Conservation (phyloP, 345 rosid genomes). For the Populus euphratica region DNA sequence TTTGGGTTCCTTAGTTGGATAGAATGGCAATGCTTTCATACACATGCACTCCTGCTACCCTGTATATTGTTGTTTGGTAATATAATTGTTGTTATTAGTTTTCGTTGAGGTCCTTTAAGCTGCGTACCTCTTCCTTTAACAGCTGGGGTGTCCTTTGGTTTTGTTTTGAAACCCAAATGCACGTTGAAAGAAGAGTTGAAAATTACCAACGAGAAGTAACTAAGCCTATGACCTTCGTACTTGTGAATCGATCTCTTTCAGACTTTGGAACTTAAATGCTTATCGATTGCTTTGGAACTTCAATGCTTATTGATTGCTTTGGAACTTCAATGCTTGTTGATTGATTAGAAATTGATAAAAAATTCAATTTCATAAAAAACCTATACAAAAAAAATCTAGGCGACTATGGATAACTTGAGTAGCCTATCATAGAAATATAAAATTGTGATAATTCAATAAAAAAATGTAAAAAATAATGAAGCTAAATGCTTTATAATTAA, state of each 20-base stretch:
- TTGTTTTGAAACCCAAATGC: neutral
- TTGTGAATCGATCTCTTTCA: neutral
- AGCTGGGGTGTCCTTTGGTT: neutral
- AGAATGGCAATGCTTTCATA: neutral
- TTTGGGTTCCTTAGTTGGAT: neutral
- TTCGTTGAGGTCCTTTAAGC: neutral
- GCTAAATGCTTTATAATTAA: accelerated
- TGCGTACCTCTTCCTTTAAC: neutral
- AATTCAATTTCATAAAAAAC: too few relatives aligned
- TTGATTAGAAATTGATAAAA: too few relatives aligned
- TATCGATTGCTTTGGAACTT: too few relatives aligned
- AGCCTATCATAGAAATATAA: too few relatives aligned
- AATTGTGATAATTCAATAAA: too few relatives aligned
- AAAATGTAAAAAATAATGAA: too few relatives aligned
- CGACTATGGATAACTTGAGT: too few relatives aligned
- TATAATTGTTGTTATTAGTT: neutral
- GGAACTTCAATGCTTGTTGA: too few relatives aligned
- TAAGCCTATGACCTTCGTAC: too few relatives aligned
- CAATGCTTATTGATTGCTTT: too few relatives aligned
- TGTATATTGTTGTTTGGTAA: neutral
- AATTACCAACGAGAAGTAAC: neutral
- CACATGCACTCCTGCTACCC: neutral
- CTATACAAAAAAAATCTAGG: too few relatives aligned
- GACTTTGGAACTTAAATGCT: too few relatives aligned
- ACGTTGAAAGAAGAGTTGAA: neutral